Percentiles rank a stretch among this genome's conserved stretches.
Conservation (phyloP, 1,139 yeast genomes). For the Blastobotrys serpentis region DNA sequence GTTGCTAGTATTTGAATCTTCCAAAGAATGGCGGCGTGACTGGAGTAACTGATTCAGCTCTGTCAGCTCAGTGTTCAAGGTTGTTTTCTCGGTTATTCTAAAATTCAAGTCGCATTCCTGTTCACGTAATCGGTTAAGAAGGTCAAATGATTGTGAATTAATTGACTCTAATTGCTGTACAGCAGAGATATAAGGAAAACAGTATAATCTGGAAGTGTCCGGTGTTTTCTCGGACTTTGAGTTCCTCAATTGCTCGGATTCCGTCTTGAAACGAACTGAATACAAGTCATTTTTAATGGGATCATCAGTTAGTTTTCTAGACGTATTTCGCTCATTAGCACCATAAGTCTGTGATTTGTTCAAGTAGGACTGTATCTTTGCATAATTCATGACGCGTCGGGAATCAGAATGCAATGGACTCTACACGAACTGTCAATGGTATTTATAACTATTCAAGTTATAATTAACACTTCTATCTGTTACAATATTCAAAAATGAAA, state of each 20-base stretch:
- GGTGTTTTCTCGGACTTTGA: neutral
- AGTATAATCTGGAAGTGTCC: constrained; percentile 11
- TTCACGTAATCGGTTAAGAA: constrained; percentile 16
- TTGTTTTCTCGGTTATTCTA: constrained; percentile 15
- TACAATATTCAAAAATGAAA: too few species aligned
- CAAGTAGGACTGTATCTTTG: neutral
- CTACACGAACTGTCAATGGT: too few species aligned
- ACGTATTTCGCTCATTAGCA: neutral
- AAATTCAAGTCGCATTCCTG: constrained; percentile 14
- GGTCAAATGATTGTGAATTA: constrained; percentile 14
- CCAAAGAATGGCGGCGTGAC: constrained; percentile 10
- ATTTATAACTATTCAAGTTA: too few species aligned
- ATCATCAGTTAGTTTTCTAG: constrained; percentile 6
- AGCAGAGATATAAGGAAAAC: constrained; percentile 22
- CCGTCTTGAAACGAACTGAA: constrained; percentile 9
- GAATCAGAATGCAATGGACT: too few species aligned
- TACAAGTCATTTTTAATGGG: constrained; percentile 9
- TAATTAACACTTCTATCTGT: too few species aligned
- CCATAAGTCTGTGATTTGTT: neutral
- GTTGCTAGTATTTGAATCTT: constrained; percentile 2
- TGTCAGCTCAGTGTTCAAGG: constrained; percentile 19
- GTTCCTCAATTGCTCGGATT: constrained; percentile 5
- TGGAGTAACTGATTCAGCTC: constrained; percentile 8
- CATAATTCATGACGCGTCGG: neutral
- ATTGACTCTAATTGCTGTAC: constrained; percentile 19